phyloP scores from a whole-genome alignment of 257 asterid genomes.

The Capsicum baccatum region DNA sequence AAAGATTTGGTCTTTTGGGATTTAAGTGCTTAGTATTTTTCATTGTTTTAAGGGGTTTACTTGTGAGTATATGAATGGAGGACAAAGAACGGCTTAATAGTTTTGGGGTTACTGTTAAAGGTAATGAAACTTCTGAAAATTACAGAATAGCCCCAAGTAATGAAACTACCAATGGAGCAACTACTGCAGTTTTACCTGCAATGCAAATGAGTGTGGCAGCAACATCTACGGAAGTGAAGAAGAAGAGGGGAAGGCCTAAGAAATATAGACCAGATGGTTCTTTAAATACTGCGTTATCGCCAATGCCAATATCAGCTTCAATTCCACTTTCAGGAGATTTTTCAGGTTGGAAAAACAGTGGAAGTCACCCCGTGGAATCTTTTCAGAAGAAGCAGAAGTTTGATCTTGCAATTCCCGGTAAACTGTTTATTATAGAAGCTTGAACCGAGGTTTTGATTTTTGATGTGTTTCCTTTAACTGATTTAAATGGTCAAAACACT shows the following conservation, averaged over 20 bases:
- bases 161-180: slow-evolving; percentile 60
- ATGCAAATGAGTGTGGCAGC: slow-evolving; percentile 37
- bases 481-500: not conserved
- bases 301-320: slow-evolving; percentile 97
- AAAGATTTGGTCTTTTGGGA: not conserved
- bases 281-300: slow-evolving; percentile 65
- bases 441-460: slow-evolving; percentile 1
- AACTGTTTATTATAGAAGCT: not conserved
- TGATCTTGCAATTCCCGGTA: slow-evolving; percentile 69
- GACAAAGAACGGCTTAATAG: slow-evolving; percentile 65
- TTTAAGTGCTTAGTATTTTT: not conserved
- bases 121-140: slow-evolving; percentile 65
- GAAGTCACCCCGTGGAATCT: slow-evolving; percentile 55
- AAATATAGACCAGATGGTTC: slow-evolving; percentile 74
- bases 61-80: slow-evolving; percentile 69
- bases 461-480: not conserved
- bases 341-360: slow-evolving; percentile 66
- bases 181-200: slow-evolving; percentile 39
- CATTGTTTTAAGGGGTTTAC: slow-evolving; percentile 41
- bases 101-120: slow-evolving; percentile 52
- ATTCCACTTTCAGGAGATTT: slow-evolving; percentile 85
- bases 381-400: slow-evolving; percentile 73
- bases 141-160: slow-evolving; percentile 58
- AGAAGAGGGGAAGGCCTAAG: slow-evolving; percentile 90
- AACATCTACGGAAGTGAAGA: slow-evolving; percentile 43